A percentile compares a stretch with the other conserved stretches of the same genome.
These are phyloP conservation scores for Collybia sp. DNA, from an alignment of 768 basidiomycete genomes.

Conservation along the genomic window DNA sequence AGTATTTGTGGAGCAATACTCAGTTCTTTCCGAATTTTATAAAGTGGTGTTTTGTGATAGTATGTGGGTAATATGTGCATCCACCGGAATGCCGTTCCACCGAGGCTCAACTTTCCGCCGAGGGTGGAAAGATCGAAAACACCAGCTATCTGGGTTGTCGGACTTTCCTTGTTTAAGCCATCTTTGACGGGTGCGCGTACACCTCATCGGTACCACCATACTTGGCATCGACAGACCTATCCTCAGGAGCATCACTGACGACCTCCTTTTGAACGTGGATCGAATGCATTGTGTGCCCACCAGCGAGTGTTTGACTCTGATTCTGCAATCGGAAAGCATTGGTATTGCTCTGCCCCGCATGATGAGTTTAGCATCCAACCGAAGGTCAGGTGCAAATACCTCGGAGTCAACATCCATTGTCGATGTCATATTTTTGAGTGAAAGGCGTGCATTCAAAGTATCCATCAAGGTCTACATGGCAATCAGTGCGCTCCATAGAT, in stretches of 20 bases:
- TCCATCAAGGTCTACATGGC: constrained; percentile 35
- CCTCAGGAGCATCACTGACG: constrained; percentile 13
- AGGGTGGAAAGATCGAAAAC: no score
- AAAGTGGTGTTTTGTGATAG: no score
- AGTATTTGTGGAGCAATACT: no score
- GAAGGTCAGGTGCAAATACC: constrained; percentile 7
- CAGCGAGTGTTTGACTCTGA: constrained; percentile 13
- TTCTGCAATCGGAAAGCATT: constrained; percentile 19
- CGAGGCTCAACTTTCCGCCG: no score
- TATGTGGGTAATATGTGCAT: no score
- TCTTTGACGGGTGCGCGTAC: constrained; percentile 4
- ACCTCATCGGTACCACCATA: constrained; percentile 10
- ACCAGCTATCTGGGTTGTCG: no score
- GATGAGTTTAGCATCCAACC: neutral
- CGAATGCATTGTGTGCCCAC: constrained; percentile 15
- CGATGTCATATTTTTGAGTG: constrained; percentile 21
- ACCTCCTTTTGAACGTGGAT: constrained; percentile 21
- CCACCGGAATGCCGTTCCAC: no score
- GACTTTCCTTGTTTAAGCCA: neutral
- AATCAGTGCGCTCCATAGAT: neutral
- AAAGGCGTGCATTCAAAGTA: constrained; percentile 34
- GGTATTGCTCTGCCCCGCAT: constrained; percentile 8
- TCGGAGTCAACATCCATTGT: constrained; percentile 24
- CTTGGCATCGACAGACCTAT: constrained; percentile 13
- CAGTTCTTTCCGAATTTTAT: no score